phyloP scores from a whole-genome alignment of 1,139 yeast genomes.

The Saccharomyces hybrid region DNA sequence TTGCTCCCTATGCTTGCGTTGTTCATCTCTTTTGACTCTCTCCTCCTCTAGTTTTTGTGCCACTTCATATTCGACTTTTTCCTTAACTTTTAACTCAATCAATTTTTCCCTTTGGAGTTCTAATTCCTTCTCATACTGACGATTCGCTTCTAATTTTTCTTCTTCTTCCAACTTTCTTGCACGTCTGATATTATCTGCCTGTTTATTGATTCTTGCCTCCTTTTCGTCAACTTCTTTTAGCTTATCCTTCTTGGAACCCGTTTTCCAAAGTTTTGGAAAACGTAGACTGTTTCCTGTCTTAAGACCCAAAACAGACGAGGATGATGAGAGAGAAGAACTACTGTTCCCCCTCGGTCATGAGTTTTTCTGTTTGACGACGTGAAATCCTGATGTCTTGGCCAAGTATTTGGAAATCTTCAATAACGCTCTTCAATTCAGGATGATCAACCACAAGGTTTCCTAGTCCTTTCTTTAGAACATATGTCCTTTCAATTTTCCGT shows the following conservation, averaged over 20 bases:
- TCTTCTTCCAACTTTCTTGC: constrained; percentile 12
- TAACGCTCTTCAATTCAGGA: constrained; percentile 11
- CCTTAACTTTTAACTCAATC: constrained; percentile 21
- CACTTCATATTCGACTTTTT: constrained; percentile 22
- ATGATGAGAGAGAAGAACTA: neutral
- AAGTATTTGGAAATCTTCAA: constrained; percentile 25
- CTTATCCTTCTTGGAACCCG: constrained; percentile 4
- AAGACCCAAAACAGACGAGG: constrained; percentile 1
- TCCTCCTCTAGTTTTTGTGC: constrained; percentile 14
- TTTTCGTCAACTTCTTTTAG: constrained; percentile 15
- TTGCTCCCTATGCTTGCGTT: constrained; percentile 2
- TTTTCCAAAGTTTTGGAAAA: constrained; percentile 11
- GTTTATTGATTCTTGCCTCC: constrained; percentile 7
- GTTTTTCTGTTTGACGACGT: constrained; percentile 9
- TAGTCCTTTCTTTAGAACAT: constrained; percentile 12
- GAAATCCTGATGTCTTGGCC: constrained; percentile 26
- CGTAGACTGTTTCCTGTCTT: constrained; percentile 7
- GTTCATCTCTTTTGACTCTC: constrained; percentile 3
- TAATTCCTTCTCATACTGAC: constrained; percentile 14
- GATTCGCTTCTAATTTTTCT: constrained; percentile 11
- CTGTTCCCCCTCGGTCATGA: constrained; percentile 2
- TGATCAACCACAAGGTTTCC: constrained; percentile 8
- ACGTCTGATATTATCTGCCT: constrained; percentile 18
- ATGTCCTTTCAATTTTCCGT: constrained; percentile 17
- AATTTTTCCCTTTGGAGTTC: constrained; percentile 17